Conservation (phyloP, 176 grass and related monocot genomes). For the Zoysia pacifica region DNA sequence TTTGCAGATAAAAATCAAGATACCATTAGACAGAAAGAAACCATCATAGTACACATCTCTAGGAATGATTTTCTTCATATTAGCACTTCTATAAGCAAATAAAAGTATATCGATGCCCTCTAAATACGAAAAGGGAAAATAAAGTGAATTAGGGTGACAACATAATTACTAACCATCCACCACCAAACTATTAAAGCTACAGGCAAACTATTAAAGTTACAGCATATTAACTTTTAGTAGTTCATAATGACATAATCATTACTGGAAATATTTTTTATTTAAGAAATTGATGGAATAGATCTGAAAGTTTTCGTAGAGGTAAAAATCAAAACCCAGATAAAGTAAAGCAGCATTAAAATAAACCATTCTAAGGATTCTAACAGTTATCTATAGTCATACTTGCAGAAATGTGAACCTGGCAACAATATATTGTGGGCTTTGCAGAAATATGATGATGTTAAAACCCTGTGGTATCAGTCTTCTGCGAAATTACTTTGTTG, state of each 20-base stretch:
- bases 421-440: conserved; percentile 6
- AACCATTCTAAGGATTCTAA: conserved; percentile 20
- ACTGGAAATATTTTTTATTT: conserved; percentile 8
- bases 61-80: conserved; percentile 1
- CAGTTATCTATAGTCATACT: not conserved
- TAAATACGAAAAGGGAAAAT: not conserved
- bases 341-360: conserved; percentile 16
- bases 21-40: not conserved
- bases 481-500: not conserved
- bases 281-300: conserved; percentile 23
- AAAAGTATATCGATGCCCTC: conserved; percentile 10
- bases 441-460: not conserved
- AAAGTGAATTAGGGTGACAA: not conserved
- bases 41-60: not conserved
- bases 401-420: conserved; percentile 15
- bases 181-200: not conserved
- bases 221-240: not conserved
- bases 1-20: conserved; percentile 34
- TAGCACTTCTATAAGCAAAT: not conserved
- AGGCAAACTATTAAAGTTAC: not conserved
- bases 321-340: not conserved
- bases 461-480: not conserved
- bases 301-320: not conserved
- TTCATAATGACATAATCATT: conserved; percentile 9
- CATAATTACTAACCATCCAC: not conserved